Percentiles rank a stretch among this genome's conserved stretches.
These are phyloP conservation scores for Pichia sporocuriosa DNA, from an alignment of 805 yeast genomes.

Conservation along the genomic window DNA sequence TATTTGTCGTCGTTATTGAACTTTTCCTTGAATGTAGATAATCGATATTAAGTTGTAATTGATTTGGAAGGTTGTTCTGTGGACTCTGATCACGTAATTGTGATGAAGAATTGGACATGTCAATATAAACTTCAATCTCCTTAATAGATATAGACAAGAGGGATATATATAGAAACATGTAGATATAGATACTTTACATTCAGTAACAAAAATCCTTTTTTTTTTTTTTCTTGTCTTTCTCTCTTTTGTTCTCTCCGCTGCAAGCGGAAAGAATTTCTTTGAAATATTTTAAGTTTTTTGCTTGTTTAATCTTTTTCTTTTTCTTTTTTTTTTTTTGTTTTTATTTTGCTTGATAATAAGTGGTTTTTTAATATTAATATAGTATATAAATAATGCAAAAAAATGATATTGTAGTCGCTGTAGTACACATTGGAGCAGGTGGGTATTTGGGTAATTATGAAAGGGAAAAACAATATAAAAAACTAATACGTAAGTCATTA, in stretches of 20 bases:
- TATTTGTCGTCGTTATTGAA: slow-evolving; percentile 1
- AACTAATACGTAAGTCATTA: background rate
- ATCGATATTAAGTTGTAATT: background rate
- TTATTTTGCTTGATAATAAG: background rate
- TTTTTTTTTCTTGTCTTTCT: no score
- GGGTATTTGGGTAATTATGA: background rate
- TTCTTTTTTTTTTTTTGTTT: no score
- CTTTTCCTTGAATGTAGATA: slow-evolving; percentile 4
- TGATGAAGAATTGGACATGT: background rate
- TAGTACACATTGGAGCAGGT: background rate
- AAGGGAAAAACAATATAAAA: background rate
- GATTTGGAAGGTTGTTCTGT: background rate
- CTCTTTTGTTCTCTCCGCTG: no score
- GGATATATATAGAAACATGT: no score
- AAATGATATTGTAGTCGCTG: background rate
- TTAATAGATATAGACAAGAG: no score
- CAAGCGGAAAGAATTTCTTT: no score
- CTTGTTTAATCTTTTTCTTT: no score
- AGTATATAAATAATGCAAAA: background rate
- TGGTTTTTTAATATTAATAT: background rate
- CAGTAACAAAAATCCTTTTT: no score
- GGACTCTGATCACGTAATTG: background rate
- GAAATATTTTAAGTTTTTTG: no score
- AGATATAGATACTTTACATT: no score
- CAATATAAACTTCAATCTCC: no score